phyloP scores from a whole-genome alignment of 2,329 filamentous ascomycete genomes.

The Claviceps capensis region DNA sequence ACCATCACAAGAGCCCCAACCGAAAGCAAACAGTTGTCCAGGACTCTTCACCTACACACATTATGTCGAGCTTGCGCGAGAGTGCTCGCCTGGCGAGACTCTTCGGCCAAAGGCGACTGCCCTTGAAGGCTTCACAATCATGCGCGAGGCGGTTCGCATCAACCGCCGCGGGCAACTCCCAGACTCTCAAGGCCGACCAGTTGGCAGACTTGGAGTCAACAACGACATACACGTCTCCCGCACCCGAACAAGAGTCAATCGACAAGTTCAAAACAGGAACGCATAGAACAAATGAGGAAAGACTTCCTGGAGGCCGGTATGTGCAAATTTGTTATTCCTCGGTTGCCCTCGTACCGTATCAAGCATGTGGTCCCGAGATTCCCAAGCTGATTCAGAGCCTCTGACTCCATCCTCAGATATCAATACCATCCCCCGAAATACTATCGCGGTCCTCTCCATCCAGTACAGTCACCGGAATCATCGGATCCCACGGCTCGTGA shows the following conservation, averaged over 20 bases:
- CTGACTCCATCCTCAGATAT: conserved; percentile 50
- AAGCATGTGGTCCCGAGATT: too few relatives aligned
- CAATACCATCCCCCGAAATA: conserved; percentile 91
- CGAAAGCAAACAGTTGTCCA: neutral
- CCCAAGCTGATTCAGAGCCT: neutral
- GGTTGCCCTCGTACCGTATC: too few relatives aligned
- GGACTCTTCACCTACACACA: conserved; percentile 8
- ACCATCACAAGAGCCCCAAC: conserved; percentile 1
- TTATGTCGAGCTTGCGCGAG: conserved; percentile 29
- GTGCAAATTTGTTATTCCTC: conserved; percentile 5
- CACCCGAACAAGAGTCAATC: conserved; percentile 23
- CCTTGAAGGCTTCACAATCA: conserved; percentile 11
- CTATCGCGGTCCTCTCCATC: conserved; percentile 85
- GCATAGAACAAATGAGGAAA: conserved; percentile 19
- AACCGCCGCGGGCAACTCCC: conserved; percentile 25
- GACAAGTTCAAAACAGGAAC: conserved; percentile 28
- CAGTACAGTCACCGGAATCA: conserved; percentile 74
- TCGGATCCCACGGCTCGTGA: conserved; percentile 80
- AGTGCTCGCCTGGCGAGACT: conserved; percentile 22
- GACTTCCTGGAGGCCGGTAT: conserved; percentile 35
- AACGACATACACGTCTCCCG: conserved; percentile 32
- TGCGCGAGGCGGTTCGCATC: conserved; percentile 30
- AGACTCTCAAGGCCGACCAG: conserved; percentile 11
- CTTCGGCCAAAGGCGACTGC: conserved; percentile 17
- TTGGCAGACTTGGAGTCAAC: conserved; percentile 37